A percentile compares a stretch with the other conserved stretches of the same genome.
Conservation (phyloP, 139 green algal genomes). For the Raphidocelis subcapitata region DNA sequence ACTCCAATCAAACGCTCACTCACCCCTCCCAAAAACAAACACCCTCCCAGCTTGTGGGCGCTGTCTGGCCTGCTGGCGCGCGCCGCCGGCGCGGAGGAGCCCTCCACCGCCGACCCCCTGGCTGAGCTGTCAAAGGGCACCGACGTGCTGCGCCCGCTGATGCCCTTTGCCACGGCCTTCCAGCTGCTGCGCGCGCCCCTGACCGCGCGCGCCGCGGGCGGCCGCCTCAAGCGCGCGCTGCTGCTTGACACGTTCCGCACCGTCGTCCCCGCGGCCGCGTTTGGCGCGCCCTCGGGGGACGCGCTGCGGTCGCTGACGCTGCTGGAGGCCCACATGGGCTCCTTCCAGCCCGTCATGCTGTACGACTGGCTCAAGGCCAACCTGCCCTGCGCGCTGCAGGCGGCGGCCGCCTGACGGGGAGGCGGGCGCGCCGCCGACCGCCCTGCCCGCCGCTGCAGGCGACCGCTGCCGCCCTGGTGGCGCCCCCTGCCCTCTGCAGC, state of each 20-base stretch:
- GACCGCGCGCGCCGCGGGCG: constrained; percentile 11
- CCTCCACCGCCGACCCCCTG: constrained; percentile 5
- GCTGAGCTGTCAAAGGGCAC: constrained; percentile 15
- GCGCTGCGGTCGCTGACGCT: constrained; percentile 11
- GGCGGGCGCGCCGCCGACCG: no score
- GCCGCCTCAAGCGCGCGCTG: constrained; percentile 25
- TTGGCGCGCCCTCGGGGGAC: not conserved
- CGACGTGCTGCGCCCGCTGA: constrained; percentile 31
- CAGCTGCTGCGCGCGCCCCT: constrained; percentile 21
- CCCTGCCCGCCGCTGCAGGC: no score
- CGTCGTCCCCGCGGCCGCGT: constrained; percentile 27
- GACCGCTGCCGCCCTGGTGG: no score
- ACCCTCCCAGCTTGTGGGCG: no score
- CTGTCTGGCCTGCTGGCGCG: no score
- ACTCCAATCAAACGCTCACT: no score
- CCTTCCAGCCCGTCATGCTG: constrained; percentile 31
- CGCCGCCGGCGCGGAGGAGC: no score
- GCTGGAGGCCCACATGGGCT: constrained; percentile 27
- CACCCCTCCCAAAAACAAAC: no score
- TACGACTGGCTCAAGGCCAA: constrained; percentile 27
- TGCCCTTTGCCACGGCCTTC: constrained; percentile 29
- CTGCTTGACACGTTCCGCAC: constrained; percentile 26
- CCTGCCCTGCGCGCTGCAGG: constrained; percentile 19
- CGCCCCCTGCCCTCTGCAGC: no score
- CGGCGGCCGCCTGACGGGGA: no score